Base-by-base conservation (phyloP, 2,329 filamentous ascomycete genomes). In the Arthrobotrys musiformis region DNA sequence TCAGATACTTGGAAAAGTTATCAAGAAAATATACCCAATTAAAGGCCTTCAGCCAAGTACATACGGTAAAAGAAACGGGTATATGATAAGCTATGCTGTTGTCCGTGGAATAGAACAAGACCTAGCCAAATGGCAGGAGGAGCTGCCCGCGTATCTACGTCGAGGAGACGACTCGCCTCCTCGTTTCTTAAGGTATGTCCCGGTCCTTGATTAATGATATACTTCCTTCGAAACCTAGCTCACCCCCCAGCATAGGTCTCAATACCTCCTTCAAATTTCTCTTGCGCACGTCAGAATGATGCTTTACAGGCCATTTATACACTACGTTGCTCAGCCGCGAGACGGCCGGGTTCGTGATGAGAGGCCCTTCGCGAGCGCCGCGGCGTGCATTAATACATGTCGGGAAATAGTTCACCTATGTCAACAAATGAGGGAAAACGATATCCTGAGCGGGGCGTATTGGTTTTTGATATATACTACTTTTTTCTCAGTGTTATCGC, bases 391-490 rank as follows among this genome's bases (percentile, higher is more conserved):
- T 66, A 88, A 86, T 79, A 87, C 89, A 0, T 88, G 87, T 15
- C 86, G 88, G 35, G 89, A 94, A 81, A 92, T 95, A 77, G 89
- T 95, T 35, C 92, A 94, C 81, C 93, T 94, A 73, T 91, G 90
- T 3, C 87, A 89, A 22, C 91, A 93, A 81, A 94, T 94, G 85
- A 90, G 91, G 79, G 90, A 90, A 81, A 88, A 91, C 81, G 88
- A 90, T 2, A 86, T 93, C 5, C 85, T 95, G n/a, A 90, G 91
- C 78, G 93, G 92, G 0, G 91, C 92, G 0, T 94, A 93, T 83
- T 95, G 92, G 92, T 94, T 94, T 81, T 91, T 92, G 79, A 89
- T 94, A 82, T 94, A 93, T 82, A 93, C 92, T 1, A 91, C 92
- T 15, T 94, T 93, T 84, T 94, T 93, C 82, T 90, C 91, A 13